phyloP scores from a whole-genome alignment of 2,329 filamentous ascomycete genomes.

The Graphium sp. region DNA sequence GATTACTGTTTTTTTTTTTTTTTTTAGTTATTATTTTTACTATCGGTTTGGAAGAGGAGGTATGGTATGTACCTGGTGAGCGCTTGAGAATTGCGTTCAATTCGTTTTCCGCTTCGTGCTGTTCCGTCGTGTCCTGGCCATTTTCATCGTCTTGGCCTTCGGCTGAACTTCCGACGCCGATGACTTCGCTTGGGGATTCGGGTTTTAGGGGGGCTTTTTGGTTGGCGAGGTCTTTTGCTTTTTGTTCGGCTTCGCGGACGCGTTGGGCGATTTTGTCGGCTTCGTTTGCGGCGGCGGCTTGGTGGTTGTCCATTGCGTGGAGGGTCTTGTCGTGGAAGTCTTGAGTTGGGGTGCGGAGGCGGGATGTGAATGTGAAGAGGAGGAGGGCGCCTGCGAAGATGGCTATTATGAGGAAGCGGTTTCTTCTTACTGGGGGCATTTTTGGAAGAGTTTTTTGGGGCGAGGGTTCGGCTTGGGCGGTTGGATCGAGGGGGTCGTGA shows the following conservation, averaged over 20 bases:
- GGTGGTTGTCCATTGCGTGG: no score
- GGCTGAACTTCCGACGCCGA: constrained; percentile 41
- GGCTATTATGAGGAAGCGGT: no score
- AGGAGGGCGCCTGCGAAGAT: no score
- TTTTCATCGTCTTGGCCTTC: constrained; percentile 31
- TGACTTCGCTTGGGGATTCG: constrained; percentile 36
- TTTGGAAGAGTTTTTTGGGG: no score
- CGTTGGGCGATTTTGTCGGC: constrained; percentile 38
- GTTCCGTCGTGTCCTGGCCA: constrained; percentile 34
- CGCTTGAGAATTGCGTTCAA: constrained; percentile 68
- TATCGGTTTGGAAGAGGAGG: constrained; percentile 1
- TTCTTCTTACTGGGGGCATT: no score
- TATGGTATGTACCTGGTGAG: constrained; percentile 52
- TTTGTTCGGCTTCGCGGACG: constrained; percentile 50
- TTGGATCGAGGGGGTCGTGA: no score
- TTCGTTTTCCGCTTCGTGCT: constrained; percentile 50
- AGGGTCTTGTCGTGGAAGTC: no score
- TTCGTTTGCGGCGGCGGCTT: constrained; percentile 18
- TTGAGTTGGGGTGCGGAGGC: no score
- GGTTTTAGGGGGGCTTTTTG: constrained; percentile 46
- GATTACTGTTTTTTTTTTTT: constrained; percentile 43
- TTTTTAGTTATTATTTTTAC: neutral
- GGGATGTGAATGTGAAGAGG: no score
- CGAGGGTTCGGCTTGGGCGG: no score
- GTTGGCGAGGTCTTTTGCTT: constrained; percentile 52